Conservation (phyloP, 2,329 filamentous ascomycete genomes). For the Fusarium nodosum region DNA sequence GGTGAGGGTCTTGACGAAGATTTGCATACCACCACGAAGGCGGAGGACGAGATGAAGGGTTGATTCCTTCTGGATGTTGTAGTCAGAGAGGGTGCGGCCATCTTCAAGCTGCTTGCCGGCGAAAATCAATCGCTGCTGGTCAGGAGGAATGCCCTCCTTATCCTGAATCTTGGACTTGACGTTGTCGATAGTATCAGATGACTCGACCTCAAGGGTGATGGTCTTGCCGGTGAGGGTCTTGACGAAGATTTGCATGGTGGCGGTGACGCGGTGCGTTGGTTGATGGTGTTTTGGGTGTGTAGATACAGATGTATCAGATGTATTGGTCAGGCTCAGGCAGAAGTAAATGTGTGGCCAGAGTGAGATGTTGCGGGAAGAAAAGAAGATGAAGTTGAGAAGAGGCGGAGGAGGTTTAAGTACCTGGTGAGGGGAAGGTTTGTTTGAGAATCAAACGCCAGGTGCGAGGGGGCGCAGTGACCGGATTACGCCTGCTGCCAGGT, state of each 20-base stretch:
- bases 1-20: conserved; percentile 88
- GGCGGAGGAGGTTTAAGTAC: conserved; percentile 53
- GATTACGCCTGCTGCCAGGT: conserved; percentile 48
- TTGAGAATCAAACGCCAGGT: conserved; percentile 47
- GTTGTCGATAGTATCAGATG: conserved; percentile 94
- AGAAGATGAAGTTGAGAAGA: conserved; percentile 33
- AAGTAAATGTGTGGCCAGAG: conserved; percentile 17
- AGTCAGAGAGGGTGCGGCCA: conserved; percentile 71
- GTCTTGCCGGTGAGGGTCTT: conserved; percentile 89
- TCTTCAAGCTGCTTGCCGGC: conserved; percentile 98
- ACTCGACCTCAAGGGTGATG: conserved; percentile 78
- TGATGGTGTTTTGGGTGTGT: conserved; percentile 34
- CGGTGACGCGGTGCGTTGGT: conserved; percentile 51
- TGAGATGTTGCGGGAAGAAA: conserved; percentile 36
- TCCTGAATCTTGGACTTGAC: conserved; percentile 99
- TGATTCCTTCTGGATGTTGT: conserved; percentile 73
- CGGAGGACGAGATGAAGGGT: conserved; percentile 82
- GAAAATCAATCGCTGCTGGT: conserved; percentile 96
- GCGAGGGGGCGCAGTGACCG: conserved; percentile 47
- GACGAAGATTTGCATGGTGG: conserved; percentile 96
- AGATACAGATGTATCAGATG: background rate
- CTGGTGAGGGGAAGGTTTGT: conserved; percentile 39
- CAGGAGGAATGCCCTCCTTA: conserved; percentile 96
- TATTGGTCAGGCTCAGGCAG: conserved; percentile 26
- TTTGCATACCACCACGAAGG: conserved; percentile 75